Evolutionary conservation across 2,329 filamentous ascomycete genomes (phyloP).

Genomic region (Colletotrichum graminicola): DNA sequence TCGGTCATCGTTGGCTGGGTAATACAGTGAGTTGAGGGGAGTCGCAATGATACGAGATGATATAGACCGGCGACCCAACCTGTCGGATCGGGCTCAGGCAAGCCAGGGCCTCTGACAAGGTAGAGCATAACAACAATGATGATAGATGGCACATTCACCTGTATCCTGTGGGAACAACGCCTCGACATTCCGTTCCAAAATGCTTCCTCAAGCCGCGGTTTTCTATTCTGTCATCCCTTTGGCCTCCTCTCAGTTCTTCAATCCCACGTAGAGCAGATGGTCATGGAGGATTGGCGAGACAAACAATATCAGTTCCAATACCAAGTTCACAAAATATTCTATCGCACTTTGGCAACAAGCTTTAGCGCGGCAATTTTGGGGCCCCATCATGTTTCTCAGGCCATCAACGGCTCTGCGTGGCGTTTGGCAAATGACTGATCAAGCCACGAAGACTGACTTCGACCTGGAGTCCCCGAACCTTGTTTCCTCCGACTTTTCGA

Average conservation of each 20-base stretch:
- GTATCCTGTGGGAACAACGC: neutral
- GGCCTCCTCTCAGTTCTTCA: too few species aligned
- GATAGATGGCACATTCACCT: neutral
- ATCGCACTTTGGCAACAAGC: conserved; percentile 47
- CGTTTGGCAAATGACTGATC: neutral
- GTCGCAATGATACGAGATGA: conserved; percentile 1
- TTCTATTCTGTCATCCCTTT: too few species aligned
- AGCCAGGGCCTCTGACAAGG: neutral
- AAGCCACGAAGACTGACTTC: too few species aligned
- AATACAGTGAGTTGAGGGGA: neutral
- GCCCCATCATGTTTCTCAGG: conserved; percentile 37
- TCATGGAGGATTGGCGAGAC: too few species aligned
- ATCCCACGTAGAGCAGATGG: too few species aligned
- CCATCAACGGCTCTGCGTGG: neutral
- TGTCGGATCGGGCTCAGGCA: neutral
- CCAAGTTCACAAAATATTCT: conserved; percentile 44
- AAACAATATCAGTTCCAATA: too few species aligned
- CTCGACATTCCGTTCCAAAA: neutral
- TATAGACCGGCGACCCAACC: neutral
- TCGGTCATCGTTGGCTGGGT: neutral
- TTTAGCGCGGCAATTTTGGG: conserved; percentile 29
- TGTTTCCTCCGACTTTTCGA: conserved; percentile 45
- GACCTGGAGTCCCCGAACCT: conserved; percentile 39
- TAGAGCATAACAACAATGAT: neutral
- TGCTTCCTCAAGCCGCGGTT: too few species aligned